These are phyloP conservation scores for Eimeria falciformis DNA, from an alignment of 169 alveolate species.

Conservation along the genomic window DNA sequence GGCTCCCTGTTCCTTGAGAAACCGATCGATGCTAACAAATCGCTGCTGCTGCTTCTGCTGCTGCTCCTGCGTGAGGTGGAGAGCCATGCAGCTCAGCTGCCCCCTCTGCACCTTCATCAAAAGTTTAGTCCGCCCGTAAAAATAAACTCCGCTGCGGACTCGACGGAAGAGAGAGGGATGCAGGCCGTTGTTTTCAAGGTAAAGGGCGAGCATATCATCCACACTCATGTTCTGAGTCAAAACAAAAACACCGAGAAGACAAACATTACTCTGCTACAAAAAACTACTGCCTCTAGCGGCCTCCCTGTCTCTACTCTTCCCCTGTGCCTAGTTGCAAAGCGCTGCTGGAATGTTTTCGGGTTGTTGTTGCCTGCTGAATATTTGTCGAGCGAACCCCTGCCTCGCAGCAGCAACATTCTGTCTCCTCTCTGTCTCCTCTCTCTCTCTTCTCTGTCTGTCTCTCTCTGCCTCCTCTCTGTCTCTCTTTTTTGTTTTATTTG, in stretches of 20 bases:
- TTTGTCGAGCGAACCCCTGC: too few species aligned
- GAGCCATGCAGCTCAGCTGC: conserved; percentile 33
- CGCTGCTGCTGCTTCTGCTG: conserved; percentile 25
- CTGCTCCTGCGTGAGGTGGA: conserved; percentile 13
- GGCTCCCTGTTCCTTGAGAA: conserved; percentile 7
- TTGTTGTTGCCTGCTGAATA: too few species aligned
- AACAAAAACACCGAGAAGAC: neutral
- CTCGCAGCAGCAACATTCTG: too few species aligned
- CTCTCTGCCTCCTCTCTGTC: too few species aligned
- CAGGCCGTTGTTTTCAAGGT: neutral
- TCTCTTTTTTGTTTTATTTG: too few species aligned
- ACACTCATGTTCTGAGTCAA: neutral
- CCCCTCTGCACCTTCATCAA: neutral
- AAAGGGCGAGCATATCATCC: neutral
- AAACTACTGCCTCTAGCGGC: too few species aligned
- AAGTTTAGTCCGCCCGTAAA: neutral
- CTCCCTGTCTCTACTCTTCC: too few species aligned
- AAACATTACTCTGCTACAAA: too few species aligned
- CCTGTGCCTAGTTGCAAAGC: too few species aligned
- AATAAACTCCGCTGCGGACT: neutral
- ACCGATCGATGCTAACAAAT: neutral
- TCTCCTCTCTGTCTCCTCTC: too few species aligned
- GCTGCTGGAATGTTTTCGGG: too few species aligned
- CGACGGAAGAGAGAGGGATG: neutral
- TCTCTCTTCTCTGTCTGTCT: too few species aligned